Base-by-base conservation (phyloP, 352 stramenopile genomes). In the Phytophthora crassamura region DNA sequence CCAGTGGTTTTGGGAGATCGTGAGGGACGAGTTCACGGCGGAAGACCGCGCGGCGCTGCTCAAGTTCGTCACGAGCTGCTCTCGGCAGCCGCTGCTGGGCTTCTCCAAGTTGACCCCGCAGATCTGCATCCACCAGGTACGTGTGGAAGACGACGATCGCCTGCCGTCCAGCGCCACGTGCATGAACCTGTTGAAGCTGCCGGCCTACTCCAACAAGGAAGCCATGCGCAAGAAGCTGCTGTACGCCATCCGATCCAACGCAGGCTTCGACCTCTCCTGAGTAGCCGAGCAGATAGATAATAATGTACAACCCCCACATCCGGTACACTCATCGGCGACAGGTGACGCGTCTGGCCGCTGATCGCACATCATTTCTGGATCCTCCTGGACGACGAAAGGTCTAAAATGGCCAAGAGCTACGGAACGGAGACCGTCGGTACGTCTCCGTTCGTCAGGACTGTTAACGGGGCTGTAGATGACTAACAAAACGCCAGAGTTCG, bases 131-230 rank as follows among this genome's bases (percentile, higher is more conserved):
- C 83, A 92, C 51, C 86, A 92, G 66, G 86, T 94, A 18, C 86
- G 83, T 28, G 87, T 87, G 30, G 72, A 78, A 11, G 80, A 91
- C 45, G 82, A 94, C 58, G 80, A 89, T 38, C 80, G 86, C 0
- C 59, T 94, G 42, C 86, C 83, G 14, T 92, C 86, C 15, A 94
- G 86, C 55, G 83, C 89, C 9, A 99, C 97, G 48, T 99, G 97
- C 80, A 99, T 99, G 85, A 99, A 99, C 72, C 82, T 96, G 32
- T 80, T 99, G 28, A 99, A 99, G 76, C 84, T 99, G 28, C 97
- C 97, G 20, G 97, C 94, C 16, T 99, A 99, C 72, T 98, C 91
- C 30, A 97, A 78, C 67, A 94, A 98, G 61, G 93, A 95, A 33
- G 86, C 98, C 41, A 88, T 99, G 77, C 84, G 84, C 48, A 76